phyloP scores from a whole-genome alignment of 75 land plant species.

The Selaginella moellendorffii region DNA sequence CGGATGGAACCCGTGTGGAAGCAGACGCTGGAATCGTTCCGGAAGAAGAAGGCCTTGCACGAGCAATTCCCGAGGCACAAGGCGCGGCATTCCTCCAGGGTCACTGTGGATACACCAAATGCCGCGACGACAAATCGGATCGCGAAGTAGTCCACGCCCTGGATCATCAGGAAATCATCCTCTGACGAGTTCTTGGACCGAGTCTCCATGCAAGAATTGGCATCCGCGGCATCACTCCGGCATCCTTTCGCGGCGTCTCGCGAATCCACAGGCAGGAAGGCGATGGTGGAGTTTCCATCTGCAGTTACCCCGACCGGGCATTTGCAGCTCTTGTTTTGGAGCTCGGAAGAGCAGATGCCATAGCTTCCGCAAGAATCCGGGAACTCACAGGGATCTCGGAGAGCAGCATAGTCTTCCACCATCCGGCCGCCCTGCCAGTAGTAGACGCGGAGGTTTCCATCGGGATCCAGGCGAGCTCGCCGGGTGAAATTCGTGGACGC shows the following conservation, averaged over 20 bases:
- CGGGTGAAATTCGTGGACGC: neutral
- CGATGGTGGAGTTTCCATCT: too few relatives aligned
- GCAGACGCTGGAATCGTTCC: neutral
- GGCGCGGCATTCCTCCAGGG: neutral
- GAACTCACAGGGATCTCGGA: neutral
- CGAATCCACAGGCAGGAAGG: neutral
- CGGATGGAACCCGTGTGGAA: neutral
- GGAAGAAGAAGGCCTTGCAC: neutral
- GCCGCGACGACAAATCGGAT: neutral
- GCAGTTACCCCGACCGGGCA: neutral
- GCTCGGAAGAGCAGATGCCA: neutral
- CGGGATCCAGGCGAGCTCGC: neutral
- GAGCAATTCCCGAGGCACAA: neutral
- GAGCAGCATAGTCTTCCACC: neutral
- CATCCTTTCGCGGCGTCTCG: neutral
- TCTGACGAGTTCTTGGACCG: neutral
- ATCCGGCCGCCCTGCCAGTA: neutral
- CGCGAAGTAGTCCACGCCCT: neutral
- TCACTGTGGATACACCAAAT: neutral
- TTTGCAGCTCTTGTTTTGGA: neutral
- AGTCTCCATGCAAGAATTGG: neutral
- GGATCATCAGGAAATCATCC: neutral
- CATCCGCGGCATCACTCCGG: neutral
- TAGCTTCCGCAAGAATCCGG: neutral
- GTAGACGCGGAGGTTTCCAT: neutral